Evolutionary conservation across 306 rosid species (phyloP), one percentile per base, ranked within the genome.

Genomic region (Citrullus amarus): DNA sequence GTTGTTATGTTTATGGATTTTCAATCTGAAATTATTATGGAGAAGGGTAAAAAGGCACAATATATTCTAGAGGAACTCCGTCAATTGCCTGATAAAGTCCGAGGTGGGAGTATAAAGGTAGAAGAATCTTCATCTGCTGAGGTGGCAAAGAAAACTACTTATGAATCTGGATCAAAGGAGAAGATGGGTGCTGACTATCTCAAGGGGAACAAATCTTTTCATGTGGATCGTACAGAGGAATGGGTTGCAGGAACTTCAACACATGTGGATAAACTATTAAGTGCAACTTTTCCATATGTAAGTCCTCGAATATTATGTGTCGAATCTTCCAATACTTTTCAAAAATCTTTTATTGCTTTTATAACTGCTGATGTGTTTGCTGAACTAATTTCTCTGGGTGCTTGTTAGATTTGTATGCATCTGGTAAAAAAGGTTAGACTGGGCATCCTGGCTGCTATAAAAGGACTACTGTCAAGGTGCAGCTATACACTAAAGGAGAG

Each of bases 321-420:
- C 14, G 44, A 72, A 13, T 78, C 20, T 57, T 78, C 75, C 20
- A 9, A 72, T 79, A 76, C 82, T 85, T 22, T 59, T 77, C 28
- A 34, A 43, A 59, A 30, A 74, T 32, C n/a, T 30, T 77, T 51
- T 82, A 22, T 39, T 61, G 14, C 76, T 14, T 16, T 68, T 20
- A 76, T 30, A 13, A 14, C 44, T 15, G 6, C 22, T 48, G 60
- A 72, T 14, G 13, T 80, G 51, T 60, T 59, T 59, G 16, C 20
- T 50, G 78, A 79, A 50, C 62, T 59, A 72, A 75, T 63, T 83
- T 76, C 17, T 67, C 53, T 81, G 83, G 84, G 76, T 79, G 41
- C 62, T 85, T 87, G 80, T 85, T 90, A 94, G 98, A 88, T 94
- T 65, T 90, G 96, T 87, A 84, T 87, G 79, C 98, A 94, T 88